Percentiles rank a stretch among this genome's conserved stretches.
Conservation (phyloP, 441 rosid genomes). For the Rhodomyrtus psidioides region DNA sequence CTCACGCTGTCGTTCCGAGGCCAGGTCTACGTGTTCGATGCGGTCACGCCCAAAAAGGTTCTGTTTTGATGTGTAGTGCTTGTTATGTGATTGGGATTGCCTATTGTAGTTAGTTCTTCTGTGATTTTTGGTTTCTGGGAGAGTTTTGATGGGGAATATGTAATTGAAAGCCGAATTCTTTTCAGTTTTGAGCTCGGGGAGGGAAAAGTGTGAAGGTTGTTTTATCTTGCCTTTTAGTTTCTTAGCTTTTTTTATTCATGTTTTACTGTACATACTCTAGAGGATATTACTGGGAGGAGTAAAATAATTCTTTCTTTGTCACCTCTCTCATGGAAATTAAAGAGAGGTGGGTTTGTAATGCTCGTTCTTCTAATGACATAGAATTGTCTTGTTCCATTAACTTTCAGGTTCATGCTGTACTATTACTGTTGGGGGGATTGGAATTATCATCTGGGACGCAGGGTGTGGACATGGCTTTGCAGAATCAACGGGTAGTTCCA, state of each 20-base stretch:
- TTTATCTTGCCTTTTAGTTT: neutral
- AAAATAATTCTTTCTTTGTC: neutral
- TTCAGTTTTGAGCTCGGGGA: neutral
- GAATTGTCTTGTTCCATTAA: neutral
- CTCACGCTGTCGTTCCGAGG: slow-evolving; percentile 89
- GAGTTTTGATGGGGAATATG: neutral
- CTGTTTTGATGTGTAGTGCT: neutral
- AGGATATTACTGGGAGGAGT: neutral
- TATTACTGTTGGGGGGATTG: slow-evolving; percentile 68
- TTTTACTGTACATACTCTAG: neutral
- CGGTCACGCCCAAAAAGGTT: slow-evolving; percentile 84
- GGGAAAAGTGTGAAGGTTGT: neutral
- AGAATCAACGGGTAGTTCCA: slow-evolving; percentile 56
- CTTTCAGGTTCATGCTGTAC: slow-evolving; percentile 71
- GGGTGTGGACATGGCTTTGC: slow-evolving; percentile 46
- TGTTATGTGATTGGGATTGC: neutral
- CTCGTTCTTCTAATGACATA: neutral
- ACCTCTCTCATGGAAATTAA: neutral
- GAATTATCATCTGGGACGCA: slow-evolving; percentile 54
- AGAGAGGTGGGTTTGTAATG: neutral
- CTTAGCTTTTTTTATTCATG: neutral
- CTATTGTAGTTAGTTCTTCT: neutral
- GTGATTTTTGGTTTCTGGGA: neutral
- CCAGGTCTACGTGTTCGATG: slow-evolving; percentile 85
- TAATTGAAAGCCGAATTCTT: neutral